Conservation (phyloP, 371 early-diverging fungal genomes). For the Rhizopus sp. region DNA sequence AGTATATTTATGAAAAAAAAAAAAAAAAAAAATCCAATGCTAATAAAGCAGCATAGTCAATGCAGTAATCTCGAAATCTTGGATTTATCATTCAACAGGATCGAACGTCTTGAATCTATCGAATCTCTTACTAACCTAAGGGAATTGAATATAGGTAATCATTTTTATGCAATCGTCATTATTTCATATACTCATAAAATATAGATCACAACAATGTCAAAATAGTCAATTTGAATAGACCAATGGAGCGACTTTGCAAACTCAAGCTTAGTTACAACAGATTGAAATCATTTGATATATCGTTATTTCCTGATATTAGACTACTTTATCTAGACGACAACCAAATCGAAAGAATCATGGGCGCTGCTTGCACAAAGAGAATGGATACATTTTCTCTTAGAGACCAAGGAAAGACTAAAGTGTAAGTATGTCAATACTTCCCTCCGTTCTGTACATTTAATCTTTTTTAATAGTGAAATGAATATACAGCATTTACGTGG, state of each 20-base stretch:
- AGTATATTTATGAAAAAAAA: constrained; percentile 3
- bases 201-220: constrained; percentile 57
- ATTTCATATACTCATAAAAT: neutral
- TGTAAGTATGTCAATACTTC: constrained; percentile 24
- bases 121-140: constrained; percentile 40
- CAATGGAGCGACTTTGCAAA: constrained; percentile 41
- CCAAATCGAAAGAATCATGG: constrained; percentile 46
- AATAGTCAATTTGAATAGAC: constrained; percentile 38
- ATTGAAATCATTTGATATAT: constrained; percentile 47
- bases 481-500: constrained; percentile 50
- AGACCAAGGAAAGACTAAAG: constrained; percentile 53
- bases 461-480: constrained; percentile 32
- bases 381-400: constrained; percentile 55
- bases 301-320: constrained; percentile 49
- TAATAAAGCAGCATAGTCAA: neutral
- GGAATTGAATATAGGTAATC: constrained; percentile 32
- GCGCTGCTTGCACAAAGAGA: constrained; percentile 36
- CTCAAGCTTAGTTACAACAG: constrained; percentile 52
- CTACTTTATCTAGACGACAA: constrained; percentile 59
- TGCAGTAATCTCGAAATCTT: constrained; percentile 49
- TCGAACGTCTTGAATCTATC: constrained; percentile 48
- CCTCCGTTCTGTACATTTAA: neutral
- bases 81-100: constrained; percentile 55
- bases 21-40: neutral
- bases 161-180: neutral